Percentiles rank a stretch among this genome's conserved stretches.
phyloP scores from a whole-genome alignment of 1,284 basidiomycete species.

The Anthracocystis walkeri region DNA sequence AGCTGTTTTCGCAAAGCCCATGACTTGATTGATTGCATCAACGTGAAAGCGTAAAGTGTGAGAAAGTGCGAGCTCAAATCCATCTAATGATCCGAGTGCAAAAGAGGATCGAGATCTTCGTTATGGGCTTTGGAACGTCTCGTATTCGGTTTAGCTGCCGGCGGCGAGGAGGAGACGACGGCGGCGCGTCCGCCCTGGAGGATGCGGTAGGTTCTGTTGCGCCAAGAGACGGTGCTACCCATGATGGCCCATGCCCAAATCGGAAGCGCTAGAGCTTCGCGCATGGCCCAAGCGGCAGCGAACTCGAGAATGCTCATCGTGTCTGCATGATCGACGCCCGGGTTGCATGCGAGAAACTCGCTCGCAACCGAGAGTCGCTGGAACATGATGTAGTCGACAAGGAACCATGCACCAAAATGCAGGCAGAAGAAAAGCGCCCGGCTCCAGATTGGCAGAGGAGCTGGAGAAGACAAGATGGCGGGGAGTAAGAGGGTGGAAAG shows the following conservation, averaged over 20 bases:
- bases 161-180: constrained; percentile 18
- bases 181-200: constrained; percentile 45
- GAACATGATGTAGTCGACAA: constrained; percentile 38
- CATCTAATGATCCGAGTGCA: constrained; percentile 15
- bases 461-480: neutral
- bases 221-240: constrained; percentile 57
- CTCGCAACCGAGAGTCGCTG: constrained; percentile 35
- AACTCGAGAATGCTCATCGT: constrained; percentile 33
- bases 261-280: constrained; percentile 64
- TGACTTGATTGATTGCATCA: constrained; percentile 1
- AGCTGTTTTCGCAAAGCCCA: neutral
- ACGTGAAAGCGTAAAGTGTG: neutral
- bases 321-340: constrained; percentile 26
- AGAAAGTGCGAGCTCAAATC: neutral
- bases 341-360: constrained; percentile 38
- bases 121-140: constrained; percentile 15
- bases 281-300: constrained; percentile 55
- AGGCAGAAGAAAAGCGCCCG: constrained; percentile 30
- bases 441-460: constrained; percentile 6
- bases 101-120: constrained; percentile 27
- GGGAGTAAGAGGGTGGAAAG: constrained; percentile 37
- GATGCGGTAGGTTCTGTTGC: constrained; percentile 45
- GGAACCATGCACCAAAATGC: constrained; percentile 46
- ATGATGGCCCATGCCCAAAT: constrained; percentile 67
- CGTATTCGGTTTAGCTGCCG: constrained; percentile 2